Evolutionary conservation across 768 basidiomycete species (phyloP).

Genomic region (Leccinum ochraceum): DNA sequence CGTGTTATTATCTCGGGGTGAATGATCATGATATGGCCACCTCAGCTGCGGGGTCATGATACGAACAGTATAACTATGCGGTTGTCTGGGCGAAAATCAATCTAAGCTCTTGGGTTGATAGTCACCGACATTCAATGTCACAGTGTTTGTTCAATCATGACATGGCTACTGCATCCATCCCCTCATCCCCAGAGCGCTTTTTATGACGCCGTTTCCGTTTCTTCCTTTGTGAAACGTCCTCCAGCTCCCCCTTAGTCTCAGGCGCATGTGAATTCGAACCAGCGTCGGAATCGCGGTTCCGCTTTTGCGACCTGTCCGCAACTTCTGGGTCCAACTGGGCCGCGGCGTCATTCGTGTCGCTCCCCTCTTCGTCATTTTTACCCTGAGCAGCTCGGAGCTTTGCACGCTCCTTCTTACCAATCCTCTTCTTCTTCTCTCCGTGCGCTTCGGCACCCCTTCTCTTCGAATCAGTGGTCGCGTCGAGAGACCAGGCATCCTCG

Average conservation of each 20-base stretch:
- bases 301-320: conserved; percentile 12
- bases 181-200: conserved; percentile 26
- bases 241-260: conserved; percentile 10
- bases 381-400: conserved; percentile 42
- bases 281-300: conserved; percentile 19
- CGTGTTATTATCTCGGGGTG: background rate
- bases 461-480: background rate
- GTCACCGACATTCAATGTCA: background rate
- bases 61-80: background rate
- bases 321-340: background rate
- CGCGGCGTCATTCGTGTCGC: background rate
- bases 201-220: conserved; percentile 46
- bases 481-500: conserved; percentile 24
- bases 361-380: conserved; percentile 10
- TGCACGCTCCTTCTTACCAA: conserved; percentile 70
- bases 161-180: background rate
- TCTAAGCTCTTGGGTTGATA: background rate
- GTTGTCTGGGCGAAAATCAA: background rate
- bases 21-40: background rate
- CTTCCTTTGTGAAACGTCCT: conserved; percentile 28
- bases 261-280: conserved; percentile 8
- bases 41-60: background rate
- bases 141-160: background rate
- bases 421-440: conserved; percentile 55
- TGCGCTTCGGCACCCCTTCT: conserved; percentile 13